Evolutionary conservation across 192 early-diverging fungal genomes (phyloP), one percentile per base, ranked within the genome.

Genomic region (Entomortierella parvispora): DNA sequence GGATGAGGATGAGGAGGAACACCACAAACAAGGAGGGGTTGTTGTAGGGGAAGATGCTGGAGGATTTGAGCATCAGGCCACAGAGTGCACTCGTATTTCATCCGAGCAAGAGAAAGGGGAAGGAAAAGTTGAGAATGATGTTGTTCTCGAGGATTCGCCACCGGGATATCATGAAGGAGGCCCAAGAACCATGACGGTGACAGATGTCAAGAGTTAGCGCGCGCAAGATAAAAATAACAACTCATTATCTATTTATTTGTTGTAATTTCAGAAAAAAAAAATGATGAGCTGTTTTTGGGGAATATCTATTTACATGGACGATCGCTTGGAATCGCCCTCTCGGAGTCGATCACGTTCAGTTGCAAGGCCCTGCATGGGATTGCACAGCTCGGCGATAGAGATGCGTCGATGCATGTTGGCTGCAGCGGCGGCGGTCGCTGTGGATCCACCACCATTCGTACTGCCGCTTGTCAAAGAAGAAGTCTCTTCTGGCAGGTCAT

Each of bases 371-470:
- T 62, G 64, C 72, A 76, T 76, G 7, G 72, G 72, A 20, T 76
- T 76, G 43, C 72, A 76, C 20, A 76, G 59, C 40, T 76, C 72
- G 17, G 72, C 72, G 20, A 76, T 76, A n/a, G 72, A 76, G 44
- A 76, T 76, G 10, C 72, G 72, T n/a, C 72, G 72, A 32, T 61
- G 64, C 64, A 76, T 67, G 47, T 67, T 76, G 9, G 64, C 63
- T 12, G 14, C 26, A 10, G 31, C 11, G 15, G 28, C 18, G 34
- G 2, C 14, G 18, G 34, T 14, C 10, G 23, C 33, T 49, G 34
- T 64, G 20, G 49, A 25, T 49, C n/a, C n/a, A 42, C 4, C 47
- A 54, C 22, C 54, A 47, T 1, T 51, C 48, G 4, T 50, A 49
- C 31, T 62, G 53, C 20, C 28, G 56, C 15, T 40, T 8, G 54